phyloP scores from a whole-genome alignment of 2,329 filamentous ascomycete genomes.

The Periconia macrospinosa region DNA sequence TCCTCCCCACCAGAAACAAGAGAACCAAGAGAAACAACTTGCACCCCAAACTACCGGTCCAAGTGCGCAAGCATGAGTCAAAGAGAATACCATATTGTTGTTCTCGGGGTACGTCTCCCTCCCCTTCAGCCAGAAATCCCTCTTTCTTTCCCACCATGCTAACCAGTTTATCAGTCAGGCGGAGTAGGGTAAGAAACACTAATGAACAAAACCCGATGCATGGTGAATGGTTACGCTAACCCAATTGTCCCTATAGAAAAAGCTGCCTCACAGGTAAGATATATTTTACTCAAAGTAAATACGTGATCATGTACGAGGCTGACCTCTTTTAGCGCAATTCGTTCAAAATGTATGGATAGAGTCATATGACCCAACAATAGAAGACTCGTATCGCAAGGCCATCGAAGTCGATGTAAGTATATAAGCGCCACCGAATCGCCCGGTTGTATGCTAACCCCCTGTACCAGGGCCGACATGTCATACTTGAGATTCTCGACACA shows the following conservation, averaged over 20 bases:
- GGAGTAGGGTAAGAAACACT: slow-evolving; percentile 64
- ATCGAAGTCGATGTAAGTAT: slow-evolving; percentile 79
- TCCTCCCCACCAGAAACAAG: no score
- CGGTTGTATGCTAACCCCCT: slow-evolving; percentile 4
- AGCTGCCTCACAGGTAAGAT: slow-evolving; percentile 81
- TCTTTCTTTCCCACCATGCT: slow-evolving; percentile 12
- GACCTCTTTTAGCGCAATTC: slow-evolving; percentile 67
- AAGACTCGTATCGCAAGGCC: slow-evolving; percentile 63
- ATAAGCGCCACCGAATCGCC: no score
- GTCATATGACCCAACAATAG: slow-evolving; percentile 65
- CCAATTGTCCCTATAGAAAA: slow-evolving; percentile 68
- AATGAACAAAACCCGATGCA: neutral
- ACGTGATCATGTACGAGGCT: slow-evolving; percentile 6
- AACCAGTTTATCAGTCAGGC: slow-evolving; percentile 55
- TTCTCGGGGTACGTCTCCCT: slow-evolving; percentile 43
- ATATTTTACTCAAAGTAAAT: slow-evolving; percentile 16
- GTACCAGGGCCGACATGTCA: slow-evolving; percentile 76
- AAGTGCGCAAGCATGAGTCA: slow-evolving; percentile 36
- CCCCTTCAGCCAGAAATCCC: slow-evolving; percentile 16
- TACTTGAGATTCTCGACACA: slow-evolving; percentile 89
- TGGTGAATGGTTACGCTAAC: slow-evolving; percentile 4
- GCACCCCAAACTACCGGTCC: no score
- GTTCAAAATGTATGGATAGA: slow-evolving; percentile 68
- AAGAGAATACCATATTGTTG: slow-evolving; percentile 48
- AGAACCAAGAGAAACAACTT: neutral